Evolutionary conservation across 176 grass and related monocot genomes (phyloP).

Genomic region (Oryza meridionalis): DNA sequence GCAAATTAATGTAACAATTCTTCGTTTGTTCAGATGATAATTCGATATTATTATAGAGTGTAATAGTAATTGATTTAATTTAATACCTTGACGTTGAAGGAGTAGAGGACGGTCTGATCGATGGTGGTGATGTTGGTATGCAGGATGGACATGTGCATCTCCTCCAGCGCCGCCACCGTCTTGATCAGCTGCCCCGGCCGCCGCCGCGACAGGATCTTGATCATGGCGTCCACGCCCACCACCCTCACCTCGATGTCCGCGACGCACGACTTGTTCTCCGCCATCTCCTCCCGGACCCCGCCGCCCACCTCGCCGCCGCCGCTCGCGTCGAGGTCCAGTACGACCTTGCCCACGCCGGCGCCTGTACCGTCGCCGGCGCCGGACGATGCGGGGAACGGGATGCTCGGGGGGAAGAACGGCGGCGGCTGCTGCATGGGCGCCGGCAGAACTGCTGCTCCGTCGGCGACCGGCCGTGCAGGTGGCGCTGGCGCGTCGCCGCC

Average conservation of each 20-base stretch:
- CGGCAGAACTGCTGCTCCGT: constrained; percentile 10
- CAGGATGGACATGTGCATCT: constrained; percentile 85
- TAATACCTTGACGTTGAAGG: constrained; percentile 93
- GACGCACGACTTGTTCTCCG: constrained; percentile 92
- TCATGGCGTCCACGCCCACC: constrained; percentile 78
- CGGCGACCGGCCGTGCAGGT: constrained; percentile 44
- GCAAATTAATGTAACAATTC: neutral
- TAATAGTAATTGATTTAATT: neutral
- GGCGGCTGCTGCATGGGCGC: constrained; percentile 31
- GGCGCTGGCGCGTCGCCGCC: constrained; percentile 49
- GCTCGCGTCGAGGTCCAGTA: constrained; percentile 61
- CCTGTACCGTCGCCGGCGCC: neutral
- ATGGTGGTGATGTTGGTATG: constrained; percentile 99
- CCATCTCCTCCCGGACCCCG: constrained; percentile 68
- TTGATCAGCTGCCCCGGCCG: constrained; percentile 82
- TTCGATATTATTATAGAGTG: neutral
- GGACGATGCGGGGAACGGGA: constrained; percentile 52
- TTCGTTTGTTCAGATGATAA: neutral
- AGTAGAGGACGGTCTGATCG: constrained; percentile 98
- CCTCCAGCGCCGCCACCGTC: constrained; percentile 85
- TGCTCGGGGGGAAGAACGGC: constrained; percentile 46
- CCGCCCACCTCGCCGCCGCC: neutral
- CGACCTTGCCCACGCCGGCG: constrained; percentile 25
- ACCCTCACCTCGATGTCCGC: constrained; percentile 88
- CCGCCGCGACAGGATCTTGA: constrained; percentile 85